Evolutionary conservation across 371 early-diverging fungal genomes (phyloP).

Genomic region (Rhizopus arrhizus): DNA sequence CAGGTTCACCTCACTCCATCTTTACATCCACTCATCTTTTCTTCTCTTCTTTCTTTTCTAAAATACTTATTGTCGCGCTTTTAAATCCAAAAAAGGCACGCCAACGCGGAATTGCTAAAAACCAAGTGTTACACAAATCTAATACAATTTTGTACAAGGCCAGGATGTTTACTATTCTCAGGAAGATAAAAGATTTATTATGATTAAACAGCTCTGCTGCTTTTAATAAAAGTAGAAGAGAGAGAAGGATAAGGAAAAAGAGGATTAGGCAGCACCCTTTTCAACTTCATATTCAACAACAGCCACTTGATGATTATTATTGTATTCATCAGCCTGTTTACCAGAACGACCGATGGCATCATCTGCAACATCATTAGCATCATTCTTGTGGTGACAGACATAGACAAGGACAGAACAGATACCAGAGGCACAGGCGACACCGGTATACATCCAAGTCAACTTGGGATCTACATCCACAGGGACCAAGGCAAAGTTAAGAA

Average conservation of each 20-base stretch:
- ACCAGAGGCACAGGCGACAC: conserved; percentile 27
- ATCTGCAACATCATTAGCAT: conserved; percentile 23
- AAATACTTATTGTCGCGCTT: too few species aligned
- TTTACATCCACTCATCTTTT: too few species aligned
- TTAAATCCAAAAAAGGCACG: too few species aligned
- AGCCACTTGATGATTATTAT: neutral
- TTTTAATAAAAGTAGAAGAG: neutral
- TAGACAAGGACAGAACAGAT: conserved; percentile 22
- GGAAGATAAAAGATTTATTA: too few species aligned
- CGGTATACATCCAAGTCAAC: conserved; percentile 64
- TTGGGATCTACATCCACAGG: conserved; percentile 66
- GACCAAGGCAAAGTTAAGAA: conserved; percentile 67
- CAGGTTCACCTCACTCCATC: too few species aligned
- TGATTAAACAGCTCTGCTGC: too few species aligned
- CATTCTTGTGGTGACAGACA: conserved; percentile 22
- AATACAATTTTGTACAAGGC: too few species aligned
- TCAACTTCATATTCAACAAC: conserved; percentile 3
- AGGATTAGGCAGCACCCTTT: neutral
- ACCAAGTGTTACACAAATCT: too few species aligned
- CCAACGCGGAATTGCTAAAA: too few species aligned
- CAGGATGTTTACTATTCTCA: too few species aligned
- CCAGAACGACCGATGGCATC: conserved; percentile 24
- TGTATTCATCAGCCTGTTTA: neutral
- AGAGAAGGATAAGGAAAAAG: conserved; percentile 6
- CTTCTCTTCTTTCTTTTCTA: too few species aligned